Percentiles rank a stretch among this genome's conserved stretches.
These are phyloP conservation scores for Bisporella sp. DNA, from an alignment of 2,329 filamentous ascomycete genomes.

Conservation along the genomic window DNA sequence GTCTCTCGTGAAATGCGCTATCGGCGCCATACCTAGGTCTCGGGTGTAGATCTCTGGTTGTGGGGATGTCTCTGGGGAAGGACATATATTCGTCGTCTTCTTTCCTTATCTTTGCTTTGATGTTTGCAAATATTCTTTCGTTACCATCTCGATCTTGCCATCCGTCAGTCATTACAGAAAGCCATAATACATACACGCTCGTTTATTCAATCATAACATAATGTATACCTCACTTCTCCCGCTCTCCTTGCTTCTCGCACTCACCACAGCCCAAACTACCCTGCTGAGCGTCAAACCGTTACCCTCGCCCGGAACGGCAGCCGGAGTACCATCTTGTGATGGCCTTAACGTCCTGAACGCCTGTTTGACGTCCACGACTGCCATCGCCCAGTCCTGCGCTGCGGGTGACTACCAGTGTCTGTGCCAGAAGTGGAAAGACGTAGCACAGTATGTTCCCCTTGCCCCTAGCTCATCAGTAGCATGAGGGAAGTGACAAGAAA, in stretches of 20 bases:
- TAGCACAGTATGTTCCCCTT: constrained; percentile 33
- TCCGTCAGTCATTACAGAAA: background rate
- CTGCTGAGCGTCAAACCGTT: background rate
- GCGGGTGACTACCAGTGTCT: background rate
- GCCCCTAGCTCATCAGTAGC: background rate
- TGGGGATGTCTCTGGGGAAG: too few species aligned
- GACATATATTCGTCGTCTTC: background rate
- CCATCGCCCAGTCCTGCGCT: constrained; percentile 22
- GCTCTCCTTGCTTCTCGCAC: constrained; percentile 22
- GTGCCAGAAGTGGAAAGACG: constrained; percentile 38
- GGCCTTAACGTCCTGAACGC: constrained; percentile 32
- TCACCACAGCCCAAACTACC: constrained; percentile 21
- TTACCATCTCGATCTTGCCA: background rate
- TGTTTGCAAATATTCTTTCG: background rate
- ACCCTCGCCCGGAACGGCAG: background rate
- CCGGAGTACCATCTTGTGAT: constrained; percentile 20
- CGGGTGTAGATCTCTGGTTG: too few species aligned
- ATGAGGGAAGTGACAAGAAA: background rate
- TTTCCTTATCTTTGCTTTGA: background rate
- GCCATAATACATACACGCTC: background rate
- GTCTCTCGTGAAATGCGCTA: too few species aligned
- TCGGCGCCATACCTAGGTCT: too few species aligned
- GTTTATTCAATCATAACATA: background rate
- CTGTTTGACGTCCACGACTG: constrained; percentile 30
- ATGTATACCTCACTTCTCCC: constrained; percentile 20